Evolutionary conservation across 805 yeast genomes (phyloP).

Genomic region (Kuraishia floccosa): DNA sequence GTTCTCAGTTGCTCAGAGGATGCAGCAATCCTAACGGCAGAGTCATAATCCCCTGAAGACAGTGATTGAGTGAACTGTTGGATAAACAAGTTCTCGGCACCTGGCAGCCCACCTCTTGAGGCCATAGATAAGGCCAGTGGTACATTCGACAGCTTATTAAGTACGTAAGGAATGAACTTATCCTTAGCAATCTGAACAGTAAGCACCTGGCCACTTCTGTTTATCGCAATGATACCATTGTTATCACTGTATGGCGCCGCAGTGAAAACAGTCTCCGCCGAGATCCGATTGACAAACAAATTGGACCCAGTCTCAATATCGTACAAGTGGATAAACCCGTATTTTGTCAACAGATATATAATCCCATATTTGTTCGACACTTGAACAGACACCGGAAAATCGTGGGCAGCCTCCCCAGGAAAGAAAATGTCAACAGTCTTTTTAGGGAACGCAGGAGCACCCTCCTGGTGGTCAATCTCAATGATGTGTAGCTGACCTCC

Average conservation of each 20-base stretch:
- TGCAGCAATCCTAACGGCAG: conserved; percentile 96
- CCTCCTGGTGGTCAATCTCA: conserved; percentile 90
- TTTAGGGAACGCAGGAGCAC: conserved; percentile 75
- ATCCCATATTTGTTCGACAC: conserved; percentile 81
- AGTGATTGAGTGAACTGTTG: conserved; percentile 87
- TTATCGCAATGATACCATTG: conserved; percentile 85
- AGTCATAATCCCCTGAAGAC: conserved; percentile 74
- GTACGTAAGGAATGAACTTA: conserved; percentile 80
- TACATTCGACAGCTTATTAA: conserved; percentile 78
- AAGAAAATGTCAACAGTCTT: conserved; percentile 87
- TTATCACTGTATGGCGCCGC: conserved; percentile 62
- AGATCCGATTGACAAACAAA: conserved; percentile 90
- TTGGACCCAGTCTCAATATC: conserved; percentile 89
- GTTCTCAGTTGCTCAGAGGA: conserved; percentile 89
- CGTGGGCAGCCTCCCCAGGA: conserved; percentile 94
- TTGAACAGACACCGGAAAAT: conserved; percentile 91
- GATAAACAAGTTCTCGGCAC: conserved; percentile 85
- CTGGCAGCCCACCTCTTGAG: conserved; percentile 92
- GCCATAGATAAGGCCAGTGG: conserved; percentile 81
- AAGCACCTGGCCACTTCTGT: conserved; percentile 90
- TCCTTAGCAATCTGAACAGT: conserved; percentile 83
- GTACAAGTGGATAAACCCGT: conserved; percentile 92
- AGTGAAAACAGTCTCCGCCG: conserved; percentile 91
- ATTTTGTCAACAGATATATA: conserved; percentile 82
- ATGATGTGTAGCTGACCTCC: conserved; percentile 79